Base-by-base conservation (phyloP, 2,329 filamentous ascomycete genomes). In the Aspergillus cejpii region DNA sequence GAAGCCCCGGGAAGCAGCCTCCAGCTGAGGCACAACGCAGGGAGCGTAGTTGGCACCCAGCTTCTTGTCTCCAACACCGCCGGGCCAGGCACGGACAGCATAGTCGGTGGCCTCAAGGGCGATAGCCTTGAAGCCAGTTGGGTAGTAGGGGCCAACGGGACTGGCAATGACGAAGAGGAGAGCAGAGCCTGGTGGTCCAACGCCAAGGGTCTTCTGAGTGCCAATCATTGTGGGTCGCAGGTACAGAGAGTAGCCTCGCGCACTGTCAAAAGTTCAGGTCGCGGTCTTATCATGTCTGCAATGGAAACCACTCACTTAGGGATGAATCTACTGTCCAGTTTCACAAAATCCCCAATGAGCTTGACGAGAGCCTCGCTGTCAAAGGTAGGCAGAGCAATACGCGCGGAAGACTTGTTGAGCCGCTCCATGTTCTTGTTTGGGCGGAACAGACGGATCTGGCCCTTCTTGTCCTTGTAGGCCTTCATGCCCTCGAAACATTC, bases 401-500 rank as follows among this genome's bases (percentile, higher is more conserved):
- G 86, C 29, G 87, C 81, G 39, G 87, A 81, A 2, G 90, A 96
- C 68, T 85, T 87, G 76, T 97, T 98, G 69, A 98, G 73, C 49
- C 92, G 85, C 53, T 77, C 83, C 91, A 97, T 97, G 76, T 98
- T 98, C 78, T 81, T 92, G 67, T 94, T 85, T 2, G 92, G 92
- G 26, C 92, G 81, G 78, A 98, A 98, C 43, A 98, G 76, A 44
- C 91, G 83, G 56, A 95, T 80, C 48, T 82, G 73, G 57, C 87
- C 87, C 34, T 80, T 65, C 60, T 78, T 80, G 72, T 94, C 88
- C 70, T 91, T 94, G 78, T 98, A 98, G 48, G 92, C 92, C 76
- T 98, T 98, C 89, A 97, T 95, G 57, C 92, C 92, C 75, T 98
- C 92, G 70, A 98, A 98, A 68, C 86, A 92, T 70, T 94, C 87